Percentiles rank a stretch among this genome's conserved stretches.
phyloP scores from a whole-genome alignment of 2,329 filamentous ascomycete species.

The Colletotrichum costaricense region DNA sequence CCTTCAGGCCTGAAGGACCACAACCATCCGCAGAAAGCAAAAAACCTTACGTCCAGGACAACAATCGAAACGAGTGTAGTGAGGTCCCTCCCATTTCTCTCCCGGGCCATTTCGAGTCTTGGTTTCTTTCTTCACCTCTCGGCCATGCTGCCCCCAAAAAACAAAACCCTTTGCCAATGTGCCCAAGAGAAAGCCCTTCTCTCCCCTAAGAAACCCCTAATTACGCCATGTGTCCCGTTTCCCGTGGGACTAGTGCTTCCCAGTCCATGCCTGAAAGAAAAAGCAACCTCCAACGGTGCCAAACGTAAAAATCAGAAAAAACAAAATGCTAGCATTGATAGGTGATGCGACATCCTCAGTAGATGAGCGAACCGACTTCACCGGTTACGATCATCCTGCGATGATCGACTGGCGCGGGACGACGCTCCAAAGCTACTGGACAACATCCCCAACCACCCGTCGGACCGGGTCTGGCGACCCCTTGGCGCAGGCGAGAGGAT shows the following conservation, averaged over 20 bases:
- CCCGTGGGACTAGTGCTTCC: neutral
- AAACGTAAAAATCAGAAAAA: neutral
- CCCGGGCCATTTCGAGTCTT: neutral
- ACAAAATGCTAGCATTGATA: neutral
- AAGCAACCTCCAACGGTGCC: constrained; percentile 8
- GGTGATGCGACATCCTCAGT: neutral
- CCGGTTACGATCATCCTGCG: constrained; percentile 31
- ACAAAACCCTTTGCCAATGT: neutral
- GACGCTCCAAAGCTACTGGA: constrained; percentile 42
- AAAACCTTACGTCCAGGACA: neutral
- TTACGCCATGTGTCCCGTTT: constrained; percentile 28
- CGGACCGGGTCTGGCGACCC: constrained; percentile 40
- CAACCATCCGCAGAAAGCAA: too few relatives aligned
- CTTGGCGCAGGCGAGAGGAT: constrained; percentile 41
- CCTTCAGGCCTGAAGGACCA: neutral
- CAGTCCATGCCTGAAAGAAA: constrained; percentile 1
- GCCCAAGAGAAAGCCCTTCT: neutral
- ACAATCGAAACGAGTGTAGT: constrained; percentile 30
- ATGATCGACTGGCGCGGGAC: constrained; percentile 20
- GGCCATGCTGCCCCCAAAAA: constrained; percentile 23
- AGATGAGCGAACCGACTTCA: neutral
- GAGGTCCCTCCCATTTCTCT: constrained; percentile 11
- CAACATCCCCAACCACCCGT: constrained; percentile 53
- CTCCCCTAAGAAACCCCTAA: constrained; percentile 8
- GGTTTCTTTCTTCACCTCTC: neutral